Base-by-base conservation (phyloP, 257 asterid genomes). In the Dorcoceras hygrometricum region DNA sequence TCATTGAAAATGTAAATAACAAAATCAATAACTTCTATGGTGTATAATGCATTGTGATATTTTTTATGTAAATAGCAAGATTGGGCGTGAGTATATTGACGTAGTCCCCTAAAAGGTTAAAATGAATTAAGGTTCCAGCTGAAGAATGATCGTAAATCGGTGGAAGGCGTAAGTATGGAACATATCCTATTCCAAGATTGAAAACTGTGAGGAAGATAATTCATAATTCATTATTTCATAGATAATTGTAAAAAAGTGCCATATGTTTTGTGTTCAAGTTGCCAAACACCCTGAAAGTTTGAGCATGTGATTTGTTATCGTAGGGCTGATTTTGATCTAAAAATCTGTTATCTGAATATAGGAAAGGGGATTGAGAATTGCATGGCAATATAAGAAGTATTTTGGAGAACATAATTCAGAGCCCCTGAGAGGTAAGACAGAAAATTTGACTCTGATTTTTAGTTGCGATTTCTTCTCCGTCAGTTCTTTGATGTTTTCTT, bases 371-470 rank as follows among this genome's bases (percentile, higher is more conserved):
- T 73, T 94, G 84, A 90, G 99, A 73, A 94, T 94, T 65, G 97
- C 99, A 70, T 94, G 99, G 99, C 99, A 94, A 68, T 94, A 94
- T 67, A 94, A 87, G 70, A 94, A 94, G 87, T 94, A 90, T 70
- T 76, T 85, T 18, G 95, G 84, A 57, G 96, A 90, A 62, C 86
- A 85, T 22, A 83, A 70, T 78, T 66, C 81, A 56, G 97, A 90
- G 36, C 58, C 63, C 74, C 96, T 72, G 75, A 85, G 71, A 81
- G 99, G 99, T 93, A 50, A 56, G 26, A 26, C 57, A 59, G 6
- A 66, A 43, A 39, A n/a, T 3, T 18, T 54, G 16, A 23, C 46
- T 71, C 31, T 62, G 20, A 65, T 28, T 60, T 55, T 43, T 63
- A 8, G 34, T n/a, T 69, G 57, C 54, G 11, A 12, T 67, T 71